These are phyloP conservation scores for Phytophthora citrophthora DNA, from an alignment of 352 stramenopile genomes.

Conservation along the genomic window DNA sequence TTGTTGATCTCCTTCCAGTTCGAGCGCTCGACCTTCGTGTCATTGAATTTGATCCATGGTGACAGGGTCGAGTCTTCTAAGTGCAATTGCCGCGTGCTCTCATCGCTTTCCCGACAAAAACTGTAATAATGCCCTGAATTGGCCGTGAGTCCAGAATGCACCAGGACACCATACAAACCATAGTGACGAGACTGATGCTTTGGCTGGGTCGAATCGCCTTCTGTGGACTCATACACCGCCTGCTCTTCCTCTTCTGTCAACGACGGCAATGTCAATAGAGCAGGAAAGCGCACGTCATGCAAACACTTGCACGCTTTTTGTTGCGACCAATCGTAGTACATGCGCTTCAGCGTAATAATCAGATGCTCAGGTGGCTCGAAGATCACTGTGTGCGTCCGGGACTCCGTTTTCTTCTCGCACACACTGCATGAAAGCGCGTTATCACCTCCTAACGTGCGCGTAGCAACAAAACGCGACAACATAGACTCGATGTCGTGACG, in stretches of 20 bases:
- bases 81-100: conserved; percentile 74
- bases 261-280: conserved; percentile 70
- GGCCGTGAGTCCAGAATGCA: conserved; percentile 88
- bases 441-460: conserved; percentile 79
- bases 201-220: conserved; percentile 9
- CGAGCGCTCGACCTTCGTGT: conserved; percentile 81
- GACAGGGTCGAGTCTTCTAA: conserved; percentile 76
- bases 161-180: conserved; percentile 89
- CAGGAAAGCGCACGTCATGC: conserved; percentile 81
- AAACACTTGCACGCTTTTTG: conserved; percentile 90
- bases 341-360: conserved; percentile 90
- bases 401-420: conserved; percentile 84
- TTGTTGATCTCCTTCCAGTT: conserved; percentile 86
- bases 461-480: conserved; percentile 80
- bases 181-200: conserved; percentile 68
- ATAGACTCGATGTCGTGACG: conserved; percentile 85
- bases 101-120: conserved; percentile 85
- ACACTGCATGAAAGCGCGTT: conserved; percentile 77
- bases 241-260: conserved; percentile 65
- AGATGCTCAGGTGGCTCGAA: conserved; percentile 81
- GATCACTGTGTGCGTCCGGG: conserved; percentile 80
- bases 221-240: conserved; percentile 26
- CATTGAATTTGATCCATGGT: conserved; percentile 93
- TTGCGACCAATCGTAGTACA: conserved; percentile 91
- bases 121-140: conserved; percentile 94